Conservation (phyloP, 2,329 filamentous ascomycete species). For the Hansfordia pulvinata region DNA sequence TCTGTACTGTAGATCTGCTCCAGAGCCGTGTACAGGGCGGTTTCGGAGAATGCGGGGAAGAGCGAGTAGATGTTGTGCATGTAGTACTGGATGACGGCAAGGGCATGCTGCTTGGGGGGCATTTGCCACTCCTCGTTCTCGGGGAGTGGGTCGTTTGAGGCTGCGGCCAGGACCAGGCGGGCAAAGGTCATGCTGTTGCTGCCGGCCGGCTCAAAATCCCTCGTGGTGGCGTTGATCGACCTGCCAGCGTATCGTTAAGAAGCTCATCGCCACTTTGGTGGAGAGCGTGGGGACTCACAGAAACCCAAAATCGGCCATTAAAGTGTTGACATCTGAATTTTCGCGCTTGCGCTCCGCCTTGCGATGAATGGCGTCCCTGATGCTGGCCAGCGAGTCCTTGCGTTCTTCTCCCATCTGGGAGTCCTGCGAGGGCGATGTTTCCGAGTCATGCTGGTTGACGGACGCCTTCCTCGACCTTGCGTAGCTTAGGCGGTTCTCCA, state of each 20-base stretch:
- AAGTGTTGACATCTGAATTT: conserved; percentile 75
- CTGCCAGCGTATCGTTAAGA: conserved; percentile 26
- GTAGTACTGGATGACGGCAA: conserved; percentile 66
- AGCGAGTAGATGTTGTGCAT: conserved; percentile 69
- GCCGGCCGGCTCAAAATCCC: conserved; percentile 82
- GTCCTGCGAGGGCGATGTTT: conserved; percentile 26
- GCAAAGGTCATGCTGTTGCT: conserved; percentile 86
- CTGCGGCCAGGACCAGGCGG: conserved; percentile 72
- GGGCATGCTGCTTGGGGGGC: conserved; percentile 57
- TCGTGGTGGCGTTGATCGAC: conserved; percentile 84
- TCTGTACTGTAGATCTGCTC: conserved; percentile 70
- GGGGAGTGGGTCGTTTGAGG: conserved; percentile 59
- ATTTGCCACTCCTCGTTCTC: conserved; percentile 44
- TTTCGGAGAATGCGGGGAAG: conserved; percentile 73
- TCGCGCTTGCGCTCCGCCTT: conserved; percentile 56
- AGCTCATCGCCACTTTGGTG: not conserved
- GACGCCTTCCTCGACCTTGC: conserved; percentile 59
- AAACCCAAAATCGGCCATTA: conserved; percentile 89
- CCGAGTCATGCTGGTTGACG: conserved; percentile 50
- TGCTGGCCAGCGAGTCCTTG: conserved; percentile 48
- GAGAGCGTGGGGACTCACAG: conserved; percentile 38
- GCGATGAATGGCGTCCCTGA: conserved; percentile 48
- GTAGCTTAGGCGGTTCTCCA: conserved; percentile 65
- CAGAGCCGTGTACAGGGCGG: conserved; percentile 61
- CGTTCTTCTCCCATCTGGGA: conserved; percentile 30